Percentiles rank a stretch among this genome's conserved stretches.
These are phyloP conservation scores for Candida manassasensis DNA, from an alignment of 805 yeast genomes.

Conservation along the genomic window DNA sequence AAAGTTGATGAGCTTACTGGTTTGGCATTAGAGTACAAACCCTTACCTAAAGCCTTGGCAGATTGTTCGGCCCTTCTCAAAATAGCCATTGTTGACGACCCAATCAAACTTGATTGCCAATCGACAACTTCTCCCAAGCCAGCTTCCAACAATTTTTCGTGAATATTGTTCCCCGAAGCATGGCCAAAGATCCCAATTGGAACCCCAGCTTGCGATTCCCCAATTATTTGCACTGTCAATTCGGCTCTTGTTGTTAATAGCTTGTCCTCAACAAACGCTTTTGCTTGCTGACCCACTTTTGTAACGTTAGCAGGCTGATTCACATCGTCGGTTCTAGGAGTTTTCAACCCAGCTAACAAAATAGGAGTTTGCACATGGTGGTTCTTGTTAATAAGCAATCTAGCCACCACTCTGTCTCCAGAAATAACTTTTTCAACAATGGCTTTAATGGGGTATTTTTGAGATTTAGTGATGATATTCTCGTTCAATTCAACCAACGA, in stretches of 20 bases:
- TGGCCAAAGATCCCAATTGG: constrained; percentile 57
- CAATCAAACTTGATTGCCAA: constrained; percentile 71
- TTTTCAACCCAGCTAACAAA: constrained; percentile 66
- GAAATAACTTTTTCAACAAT: constrained; percentile 72
- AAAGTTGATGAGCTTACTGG: constrained; percentile 11
- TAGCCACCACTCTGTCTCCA: constrained; percentile 72
- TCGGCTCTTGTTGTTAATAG: constrained; percentile 55
- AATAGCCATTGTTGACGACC: constrained; percentile 55
- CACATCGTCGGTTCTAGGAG: constrained; percentile 62
- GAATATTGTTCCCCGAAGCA: constrained; percentile 71
- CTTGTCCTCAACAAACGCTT: constrained; percentile 56
- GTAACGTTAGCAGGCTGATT: constrained; percentile 39
- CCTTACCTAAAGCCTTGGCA: constrained; percentile 56
- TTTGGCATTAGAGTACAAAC: constrained; percentile 47
- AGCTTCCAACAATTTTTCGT: constrained; percentile 57
- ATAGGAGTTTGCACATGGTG: constrained; percentile 57
- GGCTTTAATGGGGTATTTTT: constrained; percentile 42
- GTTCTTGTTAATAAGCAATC: constrained; percentile 46
- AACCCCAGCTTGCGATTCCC: constrained; percentile 58
- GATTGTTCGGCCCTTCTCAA: constrained; percentile 61
- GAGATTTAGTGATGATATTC: constrained; percentile 31
- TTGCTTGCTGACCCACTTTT: constrained; percentile 65
- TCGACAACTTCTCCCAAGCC: constrained; percentile 77
- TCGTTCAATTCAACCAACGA: constrained; percentile 25
- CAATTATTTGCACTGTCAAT: constrained; percentile 51